Percentiles rank a stretch among this genome's conserved stretches.
Evolutionary conservation across 805 yeast genomes (phyloP).

Genomic region (Sungouiella thailandica): DNA sequence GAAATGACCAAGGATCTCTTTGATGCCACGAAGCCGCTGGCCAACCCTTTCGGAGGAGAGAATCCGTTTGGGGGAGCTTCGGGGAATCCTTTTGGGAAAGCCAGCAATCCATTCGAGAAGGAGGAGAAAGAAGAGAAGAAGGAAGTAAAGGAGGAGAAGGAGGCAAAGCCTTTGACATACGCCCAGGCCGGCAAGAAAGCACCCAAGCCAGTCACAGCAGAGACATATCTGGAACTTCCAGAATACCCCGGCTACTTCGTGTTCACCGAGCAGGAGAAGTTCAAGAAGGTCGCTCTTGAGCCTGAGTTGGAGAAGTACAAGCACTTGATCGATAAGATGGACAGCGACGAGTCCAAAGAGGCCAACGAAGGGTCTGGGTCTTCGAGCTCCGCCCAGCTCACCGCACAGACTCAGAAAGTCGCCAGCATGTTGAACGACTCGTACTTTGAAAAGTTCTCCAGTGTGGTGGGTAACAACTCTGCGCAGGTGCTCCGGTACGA

Average conservation of each 20-base stretch:
- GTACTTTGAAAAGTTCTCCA: constrained; percentile 74
- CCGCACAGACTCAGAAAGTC: constrained; percentile 24
- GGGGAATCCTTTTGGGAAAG: constrained; percentile 18
- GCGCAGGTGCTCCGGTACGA: constrained; percentile 84
- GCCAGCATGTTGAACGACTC: constrained; percentile 64
- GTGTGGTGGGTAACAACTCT: constrained; percentile 74
- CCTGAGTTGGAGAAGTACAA: constrained; percentile 46
- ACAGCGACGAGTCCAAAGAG: constrained; percentile 27
- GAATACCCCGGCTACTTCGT: constrained; percentile 61
- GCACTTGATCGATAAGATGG: constrained; percentile 47
- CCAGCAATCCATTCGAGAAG: constrained; percentile 4
- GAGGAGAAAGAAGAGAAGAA: constrained; percentile 4
- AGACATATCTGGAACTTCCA: constrained; percentile 32
- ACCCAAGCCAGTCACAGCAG: neutral
- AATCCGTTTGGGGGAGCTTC: constrained; percentile 25
- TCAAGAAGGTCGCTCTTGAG: constrained; percentile 48
- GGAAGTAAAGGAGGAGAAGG: constrained; percentile 6
- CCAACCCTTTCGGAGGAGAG: constrained; percentile 29
- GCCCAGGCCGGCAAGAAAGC: neutral
- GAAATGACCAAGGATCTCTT: constrained; percentile 40
- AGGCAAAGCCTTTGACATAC: neutral
- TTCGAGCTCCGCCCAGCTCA: constrained; percentile 12
- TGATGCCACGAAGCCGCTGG: constrained; percentile 15
- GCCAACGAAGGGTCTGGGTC: constrained; percentile 13
- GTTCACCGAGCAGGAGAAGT: constrained; percentile 67